phyloP scores from a whole-genome alignment of 176 grass and related monocot genomes.

The bread wheat (Triticum aestivum) region DNA sequence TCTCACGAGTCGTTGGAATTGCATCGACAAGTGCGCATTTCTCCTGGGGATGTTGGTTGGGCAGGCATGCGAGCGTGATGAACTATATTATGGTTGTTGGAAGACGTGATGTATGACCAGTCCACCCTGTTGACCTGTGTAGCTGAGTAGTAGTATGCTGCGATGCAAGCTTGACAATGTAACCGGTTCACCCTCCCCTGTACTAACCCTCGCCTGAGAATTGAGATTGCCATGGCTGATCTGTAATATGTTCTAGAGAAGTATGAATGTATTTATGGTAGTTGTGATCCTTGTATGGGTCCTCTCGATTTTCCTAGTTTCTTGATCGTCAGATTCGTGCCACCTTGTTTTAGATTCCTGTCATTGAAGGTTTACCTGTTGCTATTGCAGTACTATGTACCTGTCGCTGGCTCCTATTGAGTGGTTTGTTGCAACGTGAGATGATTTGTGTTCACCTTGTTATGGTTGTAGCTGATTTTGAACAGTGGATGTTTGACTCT shows the following conservation, averaged over 20 bases:
- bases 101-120: slow-evolving; percentile 27
- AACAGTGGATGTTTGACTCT: background rate
- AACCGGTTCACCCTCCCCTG: slow-evolving; percentile 10
- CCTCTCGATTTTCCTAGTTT: slow-evolving; percentile 8
- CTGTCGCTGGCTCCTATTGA: background rate
- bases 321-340: background rate
- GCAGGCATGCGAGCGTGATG: background rate
- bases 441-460: background rate
- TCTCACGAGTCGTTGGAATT: background rate
- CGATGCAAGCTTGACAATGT: slow-evolving; percentile 36
- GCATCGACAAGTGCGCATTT: slow-evolving; percentile 9
- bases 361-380: background rate
- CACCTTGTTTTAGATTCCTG: background rate
- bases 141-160: slow-evolving; percentile 45
- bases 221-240: slow-evolving; percentile 37
- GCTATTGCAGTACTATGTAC: background rate
- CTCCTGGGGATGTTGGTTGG: slow-evolving; percentile 10
- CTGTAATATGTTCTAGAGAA: slow-evolving; percentile 57
- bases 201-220: slow-evolving; percentile 46
- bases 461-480: too few relatives aligned
- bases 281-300: slow-evolving; percentile 48
- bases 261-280: slow-evolving; percentile 70
- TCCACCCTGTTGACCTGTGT: slow-evolving; percentile 40
- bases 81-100: slow-evolving; percentile 3
- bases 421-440: background rate